Conservation (phyloP, 2,329 filamentous ascomycete genomes). For the Basipetospora chlamydospora region DNA sequence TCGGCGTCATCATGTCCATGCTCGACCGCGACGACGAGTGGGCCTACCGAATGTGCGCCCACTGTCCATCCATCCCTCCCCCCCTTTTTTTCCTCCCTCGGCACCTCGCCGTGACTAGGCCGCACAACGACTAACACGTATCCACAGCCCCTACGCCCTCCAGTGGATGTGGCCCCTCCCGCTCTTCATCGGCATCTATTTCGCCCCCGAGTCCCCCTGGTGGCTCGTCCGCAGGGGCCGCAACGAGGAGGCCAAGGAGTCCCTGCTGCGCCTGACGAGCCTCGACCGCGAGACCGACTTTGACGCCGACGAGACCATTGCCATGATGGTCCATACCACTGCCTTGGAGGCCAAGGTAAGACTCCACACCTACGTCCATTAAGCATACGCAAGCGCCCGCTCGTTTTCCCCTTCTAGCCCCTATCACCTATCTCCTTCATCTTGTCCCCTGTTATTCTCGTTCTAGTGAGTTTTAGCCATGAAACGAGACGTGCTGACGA, state of each 20-base stretch:
- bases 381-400: no score
- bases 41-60: constrained; percentile 17
- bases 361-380: no score
- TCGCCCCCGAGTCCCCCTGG: constrained; percentile 19
- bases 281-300: constrained; percentile 52
- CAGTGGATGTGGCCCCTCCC: constrained; percentile 20
- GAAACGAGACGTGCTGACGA: no score
- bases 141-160: constrained; percentile 16
- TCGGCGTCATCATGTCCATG: constrained; percentile 24
- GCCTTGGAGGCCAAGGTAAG: constrained; percentile 51
- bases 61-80: background rate
- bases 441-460: no score
- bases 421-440: no score
- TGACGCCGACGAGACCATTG: constrained; percentile 61
- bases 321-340: constrained; percentile 88
- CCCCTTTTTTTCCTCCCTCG: background rate
- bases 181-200: constrained; percentile 12
- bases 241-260: constrained; percentile 49
- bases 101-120: no score
- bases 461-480: no score
- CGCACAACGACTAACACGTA: no score
- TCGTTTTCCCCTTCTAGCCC: no score
- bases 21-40: constrained; percentile 17
- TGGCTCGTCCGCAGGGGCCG: constrained; percentile 55
- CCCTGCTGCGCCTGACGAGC: constrained; percentile 41